phyloP scores from a whole-genome alignment of 2,329 filamentous ascomycete genomes.

The Penicillium sp. region DNA sequence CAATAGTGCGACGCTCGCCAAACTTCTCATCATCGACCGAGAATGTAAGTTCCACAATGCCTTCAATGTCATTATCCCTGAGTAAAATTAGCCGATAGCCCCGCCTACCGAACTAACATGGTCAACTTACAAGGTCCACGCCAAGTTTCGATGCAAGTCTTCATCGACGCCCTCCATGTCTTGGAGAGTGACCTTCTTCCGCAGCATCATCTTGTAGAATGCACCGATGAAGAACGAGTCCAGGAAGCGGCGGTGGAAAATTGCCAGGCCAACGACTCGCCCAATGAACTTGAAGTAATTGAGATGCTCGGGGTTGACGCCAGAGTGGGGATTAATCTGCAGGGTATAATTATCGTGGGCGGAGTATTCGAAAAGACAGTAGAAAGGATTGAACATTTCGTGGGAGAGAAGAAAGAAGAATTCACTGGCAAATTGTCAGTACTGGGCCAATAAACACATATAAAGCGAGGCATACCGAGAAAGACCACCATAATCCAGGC shows the following conservation, averaged over 20 bases:
- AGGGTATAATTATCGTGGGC: constrained; percentile 99
- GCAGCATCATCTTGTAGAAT: constrained; percentile 98
- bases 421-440: constrained; percentile 59
- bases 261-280: constrained; percentile 90
- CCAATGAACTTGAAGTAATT: constrained; percentile 99
- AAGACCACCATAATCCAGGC: constrained; percentile 94
- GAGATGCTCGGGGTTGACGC: constrained; percentile 97
- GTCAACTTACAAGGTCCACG: constrained; percentile 75
- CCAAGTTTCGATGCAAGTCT: constrained; percentile 92
- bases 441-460: not conserved
- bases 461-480: constrained; percentile 58
- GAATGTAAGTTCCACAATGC: constrained; percentile 92
- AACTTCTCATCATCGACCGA: constrained; percentile 97
- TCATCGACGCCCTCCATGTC: constrained; percentile 99
- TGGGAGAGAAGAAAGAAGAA: constrained; percentile 99
- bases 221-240: constrained; percentile 99
- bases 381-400: constrained; percentile 99
- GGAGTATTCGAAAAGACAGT: constrained; percentile 98
- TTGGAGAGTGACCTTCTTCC: constrained; percentile 83
- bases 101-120: not conserved
- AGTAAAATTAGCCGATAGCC: not conserved
- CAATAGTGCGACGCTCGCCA: constrained; percentile 88
- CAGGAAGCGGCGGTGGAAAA: constrained; percentile 95
- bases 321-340: constrained; percentile 98
- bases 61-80: constrained; percentile 90